These are phyloP conservation scores for Saccharomyces eubayanus DNA, from an alignment of 805 yeast species.

Conservation along the genomic window DNA sequence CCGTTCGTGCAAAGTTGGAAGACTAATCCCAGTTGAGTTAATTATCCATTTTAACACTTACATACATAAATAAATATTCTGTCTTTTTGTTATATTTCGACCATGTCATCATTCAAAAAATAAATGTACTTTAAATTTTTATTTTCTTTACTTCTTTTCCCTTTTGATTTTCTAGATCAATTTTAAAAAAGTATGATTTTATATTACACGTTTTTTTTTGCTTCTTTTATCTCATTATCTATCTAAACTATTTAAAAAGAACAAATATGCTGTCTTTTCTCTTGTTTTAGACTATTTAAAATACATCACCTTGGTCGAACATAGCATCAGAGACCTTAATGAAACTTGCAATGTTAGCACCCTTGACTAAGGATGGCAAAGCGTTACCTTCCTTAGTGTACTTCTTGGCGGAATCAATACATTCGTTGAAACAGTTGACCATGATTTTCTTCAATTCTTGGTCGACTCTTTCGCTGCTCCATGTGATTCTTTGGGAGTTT, in stretches of 20 bases:
- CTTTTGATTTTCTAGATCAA: too few species aligned
- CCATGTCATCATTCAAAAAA: background rate
- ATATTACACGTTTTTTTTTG: background rate
- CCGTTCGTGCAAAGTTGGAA: slow-evolving; percentile 48
- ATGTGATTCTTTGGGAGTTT: slow-evolving; percentile 83
- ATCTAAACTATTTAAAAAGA: background rate
- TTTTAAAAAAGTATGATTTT: background rate
- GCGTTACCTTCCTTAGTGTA: slow-evolving; percentile 64
- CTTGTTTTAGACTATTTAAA: slow-evolving; percentile 3
- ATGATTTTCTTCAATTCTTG: slow-evolving; percentile 79
- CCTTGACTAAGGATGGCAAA: slow-evolving; percentile 88
- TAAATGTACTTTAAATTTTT: background rate
- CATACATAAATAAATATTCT: background rate
- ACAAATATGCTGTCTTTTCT: background rate
- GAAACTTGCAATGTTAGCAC: slow-evolving; percentile 98
- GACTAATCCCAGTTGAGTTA: background rate
- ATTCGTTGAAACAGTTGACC: slow-evolving; percentile 83
- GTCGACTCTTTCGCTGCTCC: slow-evolving; percentile 91
- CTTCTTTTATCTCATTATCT: background rate
- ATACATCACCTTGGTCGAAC: slow-evolving; percentile 85
- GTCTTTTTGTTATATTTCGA: background rate
- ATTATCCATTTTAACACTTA: background rate
- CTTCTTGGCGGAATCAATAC: slow-evolving; percentile 72
- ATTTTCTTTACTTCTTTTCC: background rate
- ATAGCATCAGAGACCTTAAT: slow-evolving; percentile 95